Base-by-base conservation (phyloP, 1,139 yeast species). In the Saccharomyces hybrid region DNA sequence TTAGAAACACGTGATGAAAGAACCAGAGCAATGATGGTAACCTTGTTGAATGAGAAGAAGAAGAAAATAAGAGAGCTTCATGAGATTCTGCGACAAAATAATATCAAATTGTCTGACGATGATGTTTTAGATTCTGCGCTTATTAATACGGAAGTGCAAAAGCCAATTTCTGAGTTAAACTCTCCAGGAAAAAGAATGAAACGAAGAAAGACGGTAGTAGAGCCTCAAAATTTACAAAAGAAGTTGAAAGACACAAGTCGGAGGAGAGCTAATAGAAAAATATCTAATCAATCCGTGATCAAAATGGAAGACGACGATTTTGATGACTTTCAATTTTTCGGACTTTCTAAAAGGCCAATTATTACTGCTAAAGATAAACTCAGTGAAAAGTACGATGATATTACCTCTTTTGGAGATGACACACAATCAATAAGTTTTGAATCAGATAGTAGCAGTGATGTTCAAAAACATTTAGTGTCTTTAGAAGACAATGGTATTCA, bases 41-140 rank as follows among this genome's bases (percentile, higher is more conserved):
- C 53, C 2, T 51, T 67, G 26, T 48, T 67, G 42, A 66, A 66
- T 54, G 64, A 61, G 46, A 67, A 67, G 56, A 67, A 67, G 44
- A 49, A 32, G 19, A 64, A 60, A 51, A 67, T 67, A 4, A 42
- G 52, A 2, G 59, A 60, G 19, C 56, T 67, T 26, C 54, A 55
- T 26, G 46, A 41, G 25, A 16, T n/a, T 6, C 14, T 47, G 5
- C 44, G 25, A 13, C 44, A 25, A 19, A 38, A 38, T 38, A 28
- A 13, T 47, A 53, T 27, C 44, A 42, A n/a, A 48, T 47, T 47
- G 29, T 31, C 7, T 16, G 55, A 48, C 2, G 50, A 52, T 5
- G 54, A 55, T 16, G 41, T 53, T 9, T 48, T 54, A n/a, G 69
- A 65, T 51, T 54, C 60, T 7, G 57, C 57, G 8, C 42, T 59